phyloP scores from a whole-genome alignment of 1,284 basidiomycete genomes.

The Nidula niveotomentosa region DNA sequence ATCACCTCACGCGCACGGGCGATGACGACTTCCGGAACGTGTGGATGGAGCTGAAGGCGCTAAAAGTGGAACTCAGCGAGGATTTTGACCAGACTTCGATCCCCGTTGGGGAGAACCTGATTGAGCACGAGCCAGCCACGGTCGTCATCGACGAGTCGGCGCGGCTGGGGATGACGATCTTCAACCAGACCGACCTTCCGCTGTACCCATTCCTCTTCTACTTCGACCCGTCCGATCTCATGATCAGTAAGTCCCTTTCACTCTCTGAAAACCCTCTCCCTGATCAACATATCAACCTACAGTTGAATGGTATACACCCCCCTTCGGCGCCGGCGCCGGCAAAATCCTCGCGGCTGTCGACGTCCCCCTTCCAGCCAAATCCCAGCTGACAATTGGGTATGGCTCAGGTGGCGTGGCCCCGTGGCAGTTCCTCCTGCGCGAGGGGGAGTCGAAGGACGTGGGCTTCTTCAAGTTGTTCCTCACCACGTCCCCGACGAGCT shows the following conservation, averaged over 20 bases:
- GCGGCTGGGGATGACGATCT: slow-evolving; percentile 26
- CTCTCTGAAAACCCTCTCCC: neutral
- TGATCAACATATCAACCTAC: neutral
- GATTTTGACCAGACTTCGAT: slow-evolving; percentile 13
- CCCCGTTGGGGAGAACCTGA: slow-evolving; percentile 20
- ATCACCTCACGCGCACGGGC: slow-evolving; percentile 22
- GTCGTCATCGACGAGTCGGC: slow-evolving; percentile 17
- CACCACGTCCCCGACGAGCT: slow-evolving; percentile 21
- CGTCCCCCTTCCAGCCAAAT: slow-evolving; percentile 21
- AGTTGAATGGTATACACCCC: slow-evolving; percentile 25
- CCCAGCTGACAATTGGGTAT: slow-evolving; percentile 25
- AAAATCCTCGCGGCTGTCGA: slow-evolving; percentile 16
- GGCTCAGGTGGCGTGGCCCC: slow-evolving; percentile 24
- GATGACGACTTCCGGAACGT: slow-evolving; percentile 15
- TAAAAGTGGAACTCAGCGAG: slow-evolving; percentile 11
- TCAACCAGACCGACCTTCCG: slow-evolving; percentile 21
- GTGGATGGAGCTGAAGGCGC: slow-evolving; percentile 24
- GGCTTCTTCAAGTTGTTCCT: slow-evolving; percentile 33
- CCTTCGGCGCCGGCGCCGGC: slow-evolving; percentile 19
- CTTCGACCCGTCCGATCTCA: slow-evolving; percentile 29
- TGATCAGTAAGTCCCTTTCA: slow-evolving; percentile 22
- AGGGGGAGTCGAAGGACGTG: slow-evolving; percentile 21
- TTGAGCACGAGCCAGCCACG: slow-evolving; percentile 19
- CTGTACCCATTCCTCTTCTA: slow-evolving; percentile 34
- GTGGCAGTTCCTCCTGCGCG: slow-evolving; percentile 23